Conservation (phyloP, 495 filamentous ascomycete species). For the Hypoxylon lienhwacheense region DNA sequence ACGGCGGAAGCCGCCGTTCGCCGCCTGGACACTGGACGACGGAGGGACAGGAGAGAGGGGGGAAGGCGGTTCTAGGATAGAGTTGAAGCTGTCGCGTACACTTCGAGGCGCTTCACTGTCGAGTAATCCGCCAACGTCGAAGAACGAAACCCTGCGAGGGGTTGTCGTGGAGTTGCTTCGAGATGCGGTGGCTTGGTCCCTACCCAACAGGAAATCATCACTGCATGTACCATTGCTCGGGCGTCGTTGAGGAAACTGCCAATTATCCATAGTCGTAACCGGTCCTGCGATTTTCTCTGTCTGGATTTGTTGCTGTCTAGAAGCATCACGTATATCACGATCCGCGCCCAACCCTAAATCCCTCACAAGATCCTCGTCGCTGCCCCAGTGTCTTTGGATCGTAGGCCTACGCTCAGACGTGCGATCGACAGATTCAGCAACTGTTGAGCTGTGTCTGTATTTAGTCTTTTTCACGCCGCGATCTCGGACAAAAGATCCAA, state of each 20-base stretch:
- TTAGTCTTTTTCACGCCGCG: slow-evolving; percentile 76
- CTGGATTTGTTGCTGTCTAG: slow-evolving; percentile 5
- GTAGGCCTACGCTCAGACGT: slow-evolving; percentile 49
- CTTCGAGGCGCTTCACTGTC: slow-evolving; percentile 42
- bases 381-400: slow-evolving; percentile 70
- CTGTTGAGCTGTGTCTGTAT: slow-evolving; percentile 60
- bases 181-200: slow-evolving; percentile 28
- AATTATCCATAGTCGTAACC: slow-evolving; percentile 42
- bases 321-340: slow-evolving; percentile 55
- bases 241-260: slow-evolving; percentile 44
- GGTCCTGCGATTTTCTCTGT: slow-evolving; percentile 33
- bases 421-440: slow-evolving; percentile 50
- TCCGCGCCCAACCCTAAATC: slow-evolving; percentile 69
- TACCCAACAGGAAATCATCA: slow-evolving; percentile 39
- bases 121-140: slow-evolving; percentile 70
- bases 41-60: slow-evolving; percentile 34
- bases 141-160: slow-evolving; percentile 62
- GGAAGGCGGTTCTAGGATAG: slow-evolving; percentile 38
- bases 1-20: slow-evolving; percentile 41
- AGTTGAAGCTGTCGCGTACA: slow-evolving; percentile 41
- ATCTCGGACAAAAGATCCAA: slow-evolving; percentile 81
- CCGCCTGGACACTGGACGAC: slow-evolving; percentile 39
- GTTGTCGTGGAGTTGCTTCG: slow-evolving; percentile 44
- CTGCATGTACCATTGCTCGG: slow-evolving; percentile 34
- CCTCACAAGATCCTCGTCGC: slow-evolving; percentile 76